Evolutionary conservation across 768 basidiomycete genomes (phyloP).

Genomic region (Dendrothele bispora): DNA sequence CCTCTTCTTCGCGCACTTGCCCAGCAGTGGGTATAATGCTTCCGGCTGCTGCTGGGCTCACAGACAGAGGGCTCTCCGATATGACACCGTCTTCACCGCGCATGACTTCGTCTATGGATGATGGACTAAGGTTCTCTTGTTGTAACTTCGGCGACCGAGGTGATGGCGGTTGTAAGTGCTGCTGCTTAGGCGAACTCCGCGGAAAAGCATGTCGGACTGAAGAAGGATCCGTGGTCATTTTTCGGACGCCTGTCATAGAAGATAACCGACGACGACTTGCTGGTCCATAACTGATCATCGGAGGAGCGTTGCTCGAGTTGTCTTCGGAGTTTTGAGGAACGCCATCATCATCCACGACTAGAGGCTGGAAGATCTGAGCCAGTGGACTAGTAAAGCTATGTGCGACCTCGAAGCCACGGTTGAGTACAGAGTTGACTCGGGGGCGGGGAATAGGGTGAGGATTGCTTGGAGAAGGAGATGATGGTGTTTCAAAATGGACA

Average conservation of each 20-base stretch:
- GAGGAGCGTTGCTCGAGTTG: slow-evolving; percentile 13
- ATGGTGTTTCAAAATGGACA: slow-evolving; percentile 1
- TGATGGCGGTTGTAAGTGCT: slow-evolving; percentile 14
- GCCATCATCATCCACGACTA: slow-evolving; percentile 56
- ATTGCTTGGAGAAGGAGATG: slow-evolving; percentile 12
- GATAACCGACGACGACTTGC: slow-evolving; percentile 41
- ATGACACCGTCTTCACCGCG: slow-evolving; percentile 10
- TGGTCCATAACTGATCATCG: slow-evolving; percentile 43
- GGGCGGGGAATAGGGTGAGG: slow-evolving; percentile 29
- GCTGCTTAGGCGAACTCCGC: slow-evolving; percentile 6
- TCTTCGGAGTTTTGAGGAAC: slow-evolving; percentile 25
- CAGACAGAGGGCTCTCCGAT: slow-evolving; percentile 19
- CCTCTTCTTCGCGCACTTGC: slow-evolving; percentile 22
- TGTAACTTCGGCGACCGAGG: slow-evolving; percentile 8
- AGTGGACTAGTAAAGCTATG: slow-evolving; percentile 60
- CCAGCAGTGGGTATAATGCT: slow-evolving; percentile 20
- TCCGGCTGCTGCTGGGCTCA: slow-evolving; percentile 3
- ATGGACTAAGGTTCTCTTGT: too few relatives aligned
- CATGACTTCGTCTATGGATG: slow-evolving; percentile 18
- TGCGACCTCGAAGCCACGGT: slow-evolving; percentile 32
- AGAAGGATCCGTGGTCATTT: slow-evolving; percentile 15
- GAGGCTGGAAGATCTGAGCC: slow-evolving; percentile 72
- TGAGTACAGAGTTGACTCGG: slow-evolving; percentile 45
- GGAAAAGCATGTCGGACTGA: slow-evolving; percentile 9
- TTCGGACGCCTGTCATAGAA: slow-evolving; percentile 29